Percentiles rank a stretch among this genome's conserved stretches.
phyloP scores from a whole-genome alignment of 495 filamentous ascomycete species.

The Aspergillus leporis region DNA sequence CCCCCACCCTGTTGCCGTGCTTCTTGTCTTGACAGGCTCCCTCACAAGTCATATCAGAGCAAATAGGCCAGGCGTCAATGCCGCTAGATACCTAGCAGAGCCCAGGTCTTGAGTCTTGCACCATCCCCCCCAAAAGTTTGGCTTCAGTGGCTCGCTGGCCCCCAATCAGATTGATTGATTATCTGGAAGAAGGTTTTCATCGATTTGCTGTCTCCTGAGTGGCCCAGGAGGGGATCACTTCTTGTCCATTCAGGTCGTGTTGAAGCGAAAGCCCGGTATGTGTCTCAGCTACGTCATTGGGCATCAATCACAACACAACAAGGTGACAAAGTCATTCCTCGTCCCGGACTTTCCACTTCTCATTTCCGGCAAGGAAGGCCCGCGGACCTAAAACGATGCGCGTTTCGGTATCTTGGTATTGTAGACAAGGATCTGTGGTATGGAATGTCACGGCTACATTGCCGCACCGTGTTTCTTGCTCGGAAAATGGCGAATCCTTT shows the following conservation, averaged over 20 bases:
- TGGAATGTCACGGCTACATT: background rate
- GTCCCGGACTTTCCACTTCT: slow-evolving; percentile 5
- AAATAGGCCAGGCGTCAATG: background rate
- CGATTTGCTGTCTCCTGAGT: slow-evolving; percentile 6
- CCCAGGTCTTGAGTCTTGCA: slow-evolving; percentile 4
- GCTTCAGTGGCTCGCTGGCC: slow-evolving; percentile 8
- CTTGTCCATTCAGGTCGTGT: slow-evolving; percentile 6
- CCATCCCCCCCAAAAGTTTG: background rate
- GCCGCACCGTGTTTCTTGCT: background rate
- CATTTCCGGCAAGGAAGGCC: background rate
- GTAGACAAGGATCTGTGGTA: background rate
- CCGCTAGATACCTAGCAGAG: slow-evolving; percentile 14
- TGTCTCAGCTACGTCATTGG: slow-evolving; percentile 27
- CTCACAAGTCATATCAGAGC: background rate
- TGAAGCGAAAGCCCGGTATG: background rate
- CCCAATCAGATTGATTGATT: slow-evolving; percentile 8
- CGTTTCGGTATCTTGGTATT: background rate
- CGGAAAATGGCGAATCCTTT: background rate
- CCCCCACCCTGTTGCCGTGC: slow-evolving; percentile 8
- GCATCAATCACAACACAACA: slow-evolving; percentile 21
- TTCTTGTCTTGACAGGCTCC: background rate
- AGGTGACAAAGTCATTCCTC: slow-evolving; percentile 12
- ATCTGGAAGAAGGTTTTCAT: background rate
- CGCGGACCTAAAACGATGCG: background rate
- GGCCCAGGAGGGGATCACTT: slow-evolving; percentile 12